Evolutionary conservation across 1,284 basidiomycete species (phyloP).

Genomic region (Phellinidium pouzarii): DNA sequence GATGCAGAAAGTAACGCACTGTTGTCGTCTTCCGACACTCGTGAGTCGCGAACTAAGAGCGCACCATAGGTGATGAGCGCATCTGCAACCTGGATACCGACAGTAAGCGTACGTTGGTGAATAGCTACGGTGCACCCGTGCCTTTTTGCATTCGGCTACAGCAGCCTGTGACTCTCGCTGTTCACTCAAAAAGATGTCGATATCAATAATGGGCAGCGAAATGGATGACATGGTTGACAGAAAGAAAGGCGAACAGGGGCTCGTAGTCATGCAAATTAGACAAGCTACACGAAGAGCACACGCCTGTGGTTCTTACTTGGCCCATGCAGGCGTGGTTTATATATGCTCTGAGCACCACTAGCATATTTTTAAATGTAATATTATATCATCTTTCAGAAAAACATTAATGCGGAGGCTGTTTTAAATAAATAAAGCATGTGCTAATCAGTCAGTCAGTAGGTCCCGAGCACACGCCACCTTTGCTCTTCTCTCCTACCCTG

Average conservation of each 20-base stretch:
- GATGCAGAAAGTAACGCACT: slow-evolving; percentile 25
- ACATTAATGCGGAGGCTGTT: too few species aligned
- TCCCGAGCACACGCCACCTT: neutral
- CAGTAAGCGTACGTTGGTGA: neutral
- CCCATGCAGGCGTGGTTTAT: too few species aligned
- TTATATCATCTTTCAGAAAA: too few species aligned
- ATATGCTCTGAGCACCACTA: too few species aligned
- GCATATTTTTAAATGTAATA: too few species aligned
- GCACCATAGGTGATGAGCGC: slow-evolving; percentile 79
- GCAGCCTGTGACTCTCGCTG: slow-evolving; percentile 42
- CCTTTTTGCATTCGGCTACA: slow-evolving; percentile 61
- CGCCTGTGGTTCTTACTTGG: too few species aligned
- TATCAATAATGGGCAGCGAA: slow-evolving; percentile 64
- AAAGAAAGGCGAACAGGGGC: too few species aligned
- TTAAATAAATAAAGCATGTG: too few species aligned
- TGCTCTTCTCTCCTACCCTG: neutral
- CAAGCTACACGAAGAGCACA: too few species aligned
- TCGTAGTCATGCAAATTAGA: too few species aligned
- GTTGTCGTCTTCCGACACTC: slow-evolving; percentile 80
- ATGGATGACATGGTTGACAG: slow-evolving; percentile 27
- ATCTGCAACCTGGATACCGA: slow-evolving; percentile 54
- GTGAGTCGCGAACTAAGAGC: slow-evolving; percentile 73
- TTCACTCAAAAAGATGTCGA: slow-evolving; percentile 63
- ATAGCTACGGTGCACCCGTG: slow-evolving; percentile 22
- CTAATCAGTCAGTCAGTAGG: too few species aligned